A percentile compares a stretch with the other conserved stretches of the same genome.
Evolutionary conservation across 179 eudicot species (phyloP).

Genomic region (Vitellaria paradoxa): DNA sequence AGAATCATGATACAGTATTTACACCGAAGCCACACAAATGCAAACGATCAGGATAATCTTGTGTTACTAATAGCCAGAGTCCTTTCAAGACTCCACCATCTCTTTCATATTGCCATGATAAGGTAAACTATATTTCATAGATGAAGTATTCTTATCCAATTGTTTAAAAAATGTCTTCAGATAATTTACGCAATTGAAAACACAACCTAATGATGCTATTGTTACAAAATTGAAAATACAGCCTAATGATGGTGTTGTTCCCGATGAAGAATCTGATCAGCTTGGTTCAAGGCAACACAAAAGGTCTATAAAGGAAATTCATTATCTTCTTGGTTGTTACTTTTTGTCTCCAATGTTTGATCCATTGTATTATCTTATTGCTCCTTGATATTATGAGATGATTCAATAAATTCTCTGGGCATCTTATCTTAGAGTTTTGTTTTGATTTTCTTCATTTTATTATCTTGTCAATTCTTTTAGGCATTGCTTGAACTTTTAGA

Average conservation of each 20-base stretch:
- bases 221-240: slow-evolving; percentile 36
- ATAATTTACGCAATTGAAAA: too few relatives aligned
- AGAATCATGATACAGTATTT: slow-evolving; percentile 20
- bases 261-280: slow-evolving; percentile 33
- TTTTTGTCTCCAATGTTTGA: not conserved
- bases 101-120: slow-evolving; percentile 59
- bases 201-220: too few relatives aligned
- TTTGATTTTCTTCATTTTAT: not conserved
- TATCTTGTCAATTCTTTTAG: slow-evolving; percentile 30
- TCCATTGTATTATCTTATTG: slow-evolving; percentile 7
- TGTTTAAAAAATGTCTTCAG: not conserved
- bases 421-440: too few relatives aligned
- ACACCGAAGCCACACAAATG: slow-evolving; percentile 29
- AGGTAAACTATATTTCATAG: slow-evolving; percentile 42
- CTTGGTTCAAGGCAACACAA: slow-evolving; percentile 70
- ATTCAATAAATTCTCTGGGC: not conserved
- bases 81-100: slow-evolving; percentile 93
- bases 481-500: slow-evolving; percentile 89
- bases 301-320: slow-evolving; percentile 43
- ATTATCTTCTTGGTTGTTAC: not conserved
- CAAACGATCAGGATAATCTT: slow-evolving; percentile 24
- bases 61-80: slow-evolving; percentile 42
- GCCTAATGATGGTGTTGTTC: slow-evolving; percentile 36
- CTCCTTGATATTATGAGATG: not conserved
- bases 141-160: not conserved